Evolutionary conservation across 768 basidiomycete genomes (phyloP).

Genomic region (Trametes cinnabarina): DNA sequence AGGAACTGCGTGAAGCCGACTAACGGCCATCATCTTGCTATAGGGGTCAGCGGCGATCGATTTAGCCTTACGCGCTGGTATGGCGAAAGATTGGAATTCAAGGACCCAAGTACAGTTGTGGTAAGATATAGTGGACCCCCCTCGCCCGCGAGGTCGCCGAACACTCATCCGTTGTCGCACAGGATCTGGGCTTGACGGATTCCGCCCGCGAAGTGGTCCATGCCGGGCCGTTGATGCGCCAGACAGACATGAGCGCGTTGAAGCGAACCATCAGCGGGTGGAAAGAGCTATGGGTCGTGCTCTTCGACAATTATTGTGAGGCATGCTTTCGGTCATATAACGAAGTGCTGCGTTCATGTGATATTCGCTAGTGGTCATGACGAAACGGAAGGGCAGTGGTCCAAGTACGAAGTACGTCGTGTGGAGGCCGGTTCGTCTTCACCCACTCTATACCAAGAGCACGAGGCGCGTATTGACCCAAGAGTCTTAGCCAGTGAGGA

Average conservation of each 20-base stretch:
- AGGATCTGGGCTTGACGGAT: slow-evolving; percentile 13
- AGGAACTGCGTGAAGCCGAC: too few relatives aligned
- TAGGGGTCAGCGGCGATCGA: background rate
- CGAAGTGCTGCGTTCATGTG: too few relatives aligned
- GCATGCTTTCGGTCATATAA: too few relatives aligned
- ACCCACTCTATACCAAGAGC: too few relatives aligned
- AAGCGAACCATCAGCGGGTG: slow-evolving; percentile 14
- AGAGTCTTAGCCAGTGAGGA: slow-evolving; percentile 4
- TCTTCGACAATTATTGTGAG: slow-evolving; percentile 18
- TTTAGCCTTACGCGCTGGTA: slow-evolving; percentile 1
- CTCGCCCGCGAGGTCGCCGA: too few relatives aligned
- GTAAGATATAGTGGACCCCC: too few relatives aligned
- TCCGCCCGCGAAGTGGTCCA: slow-evolving; percentile 5
- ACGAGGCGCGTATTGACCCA: too few relatives aligned
- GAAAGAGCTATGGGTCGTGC: slow-evolving; percentile 18
- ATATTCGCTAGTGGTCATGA: slow-evolving; percentile 8
- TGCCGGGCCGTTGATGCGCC: slow-evolving; percentile 11
- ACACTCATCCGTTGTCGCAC: too few relatives aligned
- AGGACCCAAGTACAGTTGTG: background rate
- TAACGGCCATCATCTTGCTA: background rate
- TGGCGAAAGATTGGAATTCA: slow-evolving; percentile 5
- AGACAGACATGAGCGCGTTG: slow-evolving; percentile 13
- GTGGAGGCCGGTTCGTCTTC: slow-evolving; percentile 11
- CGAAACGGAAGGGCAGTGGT: slow-evolving; percentile 12
- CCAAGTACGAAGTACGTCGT: slow-evolving; percentile 1